Conservation (phyloP, 2,329 filamentous ascomycete genomes). For the Lasiodiplodia gonubiensis region DNA sequence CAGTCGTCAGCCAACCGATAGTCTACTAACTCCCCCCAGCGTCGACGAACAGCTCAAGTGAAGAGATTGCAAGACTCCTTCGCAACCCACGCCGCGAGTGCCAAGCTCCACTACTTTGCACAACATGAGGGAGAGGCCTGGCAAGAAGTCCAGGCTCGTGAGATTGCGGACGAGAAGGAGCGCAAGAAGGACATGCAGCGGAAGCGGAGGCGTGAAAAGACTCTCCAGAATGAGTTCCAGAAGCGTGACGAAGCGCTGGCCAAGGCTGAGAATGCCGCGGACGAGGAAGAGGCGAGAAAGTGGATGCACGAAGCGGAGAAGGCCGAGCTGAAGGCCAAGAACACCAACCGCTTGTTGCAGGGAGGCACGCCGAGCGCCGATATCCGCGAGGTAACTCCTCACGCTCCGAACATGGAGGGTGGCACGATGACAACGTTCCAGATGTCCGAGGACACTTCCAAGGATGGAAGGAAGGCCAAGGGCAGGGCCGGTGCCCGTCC, state of each 20-base stretch:
- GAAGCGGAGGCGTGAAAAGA: conserved; percentile 93
- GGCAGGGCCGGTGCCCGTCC: conserved; percentile 65
- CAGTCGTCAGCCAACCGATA: background rate
- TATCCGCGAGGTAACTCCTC: conserved; percentile 70
- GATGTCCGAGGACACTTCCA: conserved; percentile 61
- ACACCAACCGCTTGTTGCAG: conserved; percentile 85
- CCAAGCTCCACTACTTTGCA: conserved; percentile 77
- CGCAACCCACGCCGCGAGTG: conserved; percentile 69
- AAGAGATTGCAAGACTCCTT: conserved; percentile 65
- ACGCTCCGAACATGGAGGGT: conserved; percentile 82
- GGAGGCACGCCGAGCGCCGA: conserved; percentile 78
- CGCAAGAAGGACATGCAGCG: conserved; percentile 99
- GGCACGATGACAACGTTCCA: conserved; percentile 86
- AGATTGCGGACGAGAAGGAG: conserved; percentile 94
- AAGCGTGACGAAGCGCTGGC: conserved; percentile 82
- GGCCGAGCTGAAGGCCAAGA: conserved; percentile 89
- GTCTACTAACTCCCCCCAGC: conserved; percentile 49
- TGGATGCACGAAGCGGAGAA: conserved; percentile 85
- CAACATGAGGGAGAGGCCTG: conserved; percentile 81
- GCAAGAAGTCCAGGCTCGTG: conserved; percentile 85
- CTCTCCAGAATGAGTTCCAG: conserved; percentile 83
- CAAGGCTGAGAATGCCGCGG: conserved; percentile 76
- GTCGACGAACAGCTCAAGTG: conserved; percentile 63
- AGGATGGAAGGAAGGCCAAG: conserved; percentile 52
- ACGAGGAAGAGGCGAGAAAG: conserved; percentile 81